phyloP scores from a whole-genome alignment of 495 filamentous ascomycete genomes.

The Annulohypoxylon moriforme region DNA sequence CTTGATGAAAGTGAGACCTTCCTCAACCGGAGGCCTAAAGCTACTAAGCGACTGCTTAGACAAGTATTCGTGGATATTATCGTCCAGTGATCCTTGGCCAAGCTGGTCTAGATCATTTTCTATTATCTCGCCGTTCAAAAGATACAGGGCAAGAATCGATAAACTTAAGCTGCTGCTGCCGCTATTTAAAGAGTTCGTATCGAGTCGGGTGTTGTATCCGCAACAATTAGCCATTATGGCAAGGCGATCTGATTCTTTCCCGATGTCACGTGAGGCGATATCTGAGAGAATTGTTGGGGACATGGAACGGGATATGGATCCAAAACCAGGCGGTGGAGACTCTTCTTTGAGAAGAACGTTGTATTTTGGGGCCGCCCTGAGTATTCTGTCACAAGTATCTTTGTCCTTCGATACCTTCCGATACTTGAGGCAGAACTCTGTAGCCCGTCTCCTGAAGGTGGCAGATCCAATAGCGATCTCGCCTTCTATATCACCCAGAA shows the following conservation, averaged over 20 bases:
- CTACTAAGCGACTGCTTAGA: conserved; percentile 40
- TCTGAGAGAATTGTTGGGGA: conserved; percentile 46
- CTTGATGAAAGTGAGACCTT: conserved; percentile 49
- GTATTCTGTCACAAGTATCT: conserved; percentile 40
- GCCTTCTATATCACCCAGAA: conserved; percentile 45
- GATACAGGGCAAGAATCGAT: conserved; percentile 48
- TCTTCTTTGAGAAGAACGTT: conserved; percentile 45
- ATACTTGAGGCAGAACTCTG: conserved; percentile 46
- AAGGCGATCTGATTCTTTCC: conserved; percentile 44
- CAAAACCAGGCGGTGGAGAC: neutral
- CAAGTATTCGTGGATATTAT: conserved; percentile 45
- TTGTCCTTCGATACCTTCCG: conserved; percentile 28
- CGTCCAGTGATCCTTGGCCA: conserved; percentile 24
- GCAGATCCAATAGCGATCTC: conserved; percentile 50
- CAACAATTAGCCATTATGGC: conserved; percentile 49
- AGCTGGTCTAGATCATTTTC: conserved; percentile 39
- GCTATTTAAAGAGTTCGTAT: conserved; percentile 40
- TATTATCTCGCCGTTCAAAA: conserved; percentile 52
- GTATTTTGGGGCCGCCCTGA: conserved; percentile 45
- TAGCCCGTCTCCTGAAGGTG: conserved; percentile 42
- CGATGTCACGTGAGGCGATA: conserved; percentile 38
- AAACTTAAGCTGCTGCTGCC: conserved; percentile 45
- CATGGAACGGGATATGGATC: conserved; percentile 45
- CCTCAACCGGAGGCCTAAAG: conserved; percentile 45
- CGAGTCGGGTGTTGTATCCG: conserved; percentile 46